Evolutionary conservation across 2,329 filamentous ascomycete genomes (phyloP).

Genomic region (Nakataea oryzae): DNA sequence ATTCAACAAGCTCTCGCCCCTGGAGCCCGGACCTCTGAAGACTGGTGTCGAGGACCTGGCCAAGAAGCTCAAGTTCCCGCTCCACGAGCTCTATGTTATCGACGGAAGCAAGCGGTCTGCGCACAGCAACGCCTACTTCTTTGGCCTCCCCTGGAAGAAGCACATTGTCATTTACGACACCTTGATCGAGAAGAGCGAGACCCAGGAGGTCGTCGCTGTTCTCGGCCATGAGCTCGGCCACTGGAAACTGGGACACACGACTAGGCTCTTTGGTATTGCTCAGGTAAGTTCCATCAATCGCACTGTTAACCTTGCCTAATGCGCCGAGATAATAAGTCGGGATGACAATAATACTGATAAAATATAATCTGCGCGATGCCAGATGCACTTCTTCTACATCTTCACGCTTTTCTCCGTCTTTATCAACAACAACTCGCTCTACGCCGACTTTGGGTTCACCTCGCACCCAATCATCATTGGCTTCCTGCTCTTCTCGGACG

Average conservation of each 20-base stretch:
- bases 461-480: conserved; percentile 90
- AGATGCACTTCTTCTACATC: conserved; percentile 93
- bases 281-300: conserved; percentile 43
- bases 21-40: conserved; percentile 82
- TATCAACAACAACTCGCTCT: conserved; percentile 88
- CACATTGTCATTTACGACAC: conserved; percentile 99
- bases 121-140: conserved; percentile 89
- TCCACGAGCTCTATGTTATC: conserved; percentile 89
- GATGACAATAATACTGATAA: conserved; percentile 16
- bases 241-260: conserved; percentile 94
- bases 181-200: conserved; percentile 86
- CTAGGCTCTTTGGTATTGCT: conserved; percentile 76
- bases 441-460: conserved; percentile 82
- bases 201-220: conserved; percentile 88
- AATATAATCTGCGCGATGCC: conserved; percentile 8
- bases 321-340: background rate
- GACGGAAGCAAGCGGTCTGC: conserved; percentile 82
- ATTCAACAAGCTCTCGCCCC: conserved; percentile 96
- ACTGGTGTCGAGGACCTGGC: conserved; percentile 77
- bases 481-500: conserved; percentile 94
- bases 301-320: background rate
- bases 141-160: conserved; percentile 97
- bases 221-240: conserved; percentile 93
- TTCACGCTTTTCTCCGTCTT: conserved; percentile 96
- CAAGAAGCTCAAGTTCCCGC: conserved; percentile 75